Base-by-base conservation (phyloP, 2,329 filamentous ascomycete genomes). In the Geosmithia morbida region DNA sequence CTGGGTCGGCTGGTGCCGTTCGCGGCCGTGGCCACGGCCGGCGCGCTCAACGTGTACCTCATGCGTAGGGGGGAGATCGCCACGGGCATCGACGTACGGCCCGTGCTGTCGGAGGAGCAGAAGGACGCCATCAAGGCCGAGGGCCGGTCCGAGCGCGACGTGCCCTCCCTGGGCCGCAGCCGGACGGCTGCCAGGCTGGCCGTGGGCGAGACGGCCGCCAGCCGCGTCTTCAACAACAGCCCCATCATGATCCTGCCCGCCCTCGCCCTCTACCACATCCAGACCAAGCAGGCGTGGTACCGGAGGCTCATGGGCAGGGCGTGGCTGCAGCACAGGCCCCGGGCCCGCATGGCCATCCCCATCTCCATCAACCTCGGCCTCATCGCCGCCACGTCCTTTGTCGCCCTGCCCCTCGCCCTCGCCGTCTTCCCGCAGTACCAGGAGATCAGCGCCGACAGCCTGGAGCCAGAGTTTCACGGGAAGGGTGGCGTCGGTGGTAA, bases 1-100 rank as follows among this genome's bases (percentile, higher is more conserved):
- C 79, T 97, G 2, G 75, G 79, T 48, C 82, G 92, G n/a, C 77
- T 98, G 8, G 89, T 97, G 7, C 92, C 92, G 22, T 98, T 98
- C 60, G 92, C 90, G 1, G 92, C 92, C 13, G 92, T 98, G 11
- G 90, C 90, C 29, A 85, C 81, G 50, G 92, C 92, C 3, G 89
- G 88, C 58, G 87, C 82, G 1, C 74, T 98, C 52, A 98, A 98
- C 65, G 92, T 96, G 22, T 94, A 96, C 66, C 77, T 98, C 48
- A 98, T 98, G 92, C 87, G 92, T 50, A 83, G 87, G 52, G 90
- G 96, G 65, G 92, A 98, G 69, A 97, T 98, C 57, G 77, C 85
- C 58, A 79, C 78, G 51, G 92, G 92, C 46, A 98, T 98, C 59
- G 87, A 97, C 63, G 80, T 98, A 39, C 96, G 83, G 64, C 88